Percentiles rank a stretch among this genome's conserved stretches.
Evolutionary conservation across 2,329 filamentous ascomycete species (phyloP).

Genomic region (Penicillium sp.): DNA sequence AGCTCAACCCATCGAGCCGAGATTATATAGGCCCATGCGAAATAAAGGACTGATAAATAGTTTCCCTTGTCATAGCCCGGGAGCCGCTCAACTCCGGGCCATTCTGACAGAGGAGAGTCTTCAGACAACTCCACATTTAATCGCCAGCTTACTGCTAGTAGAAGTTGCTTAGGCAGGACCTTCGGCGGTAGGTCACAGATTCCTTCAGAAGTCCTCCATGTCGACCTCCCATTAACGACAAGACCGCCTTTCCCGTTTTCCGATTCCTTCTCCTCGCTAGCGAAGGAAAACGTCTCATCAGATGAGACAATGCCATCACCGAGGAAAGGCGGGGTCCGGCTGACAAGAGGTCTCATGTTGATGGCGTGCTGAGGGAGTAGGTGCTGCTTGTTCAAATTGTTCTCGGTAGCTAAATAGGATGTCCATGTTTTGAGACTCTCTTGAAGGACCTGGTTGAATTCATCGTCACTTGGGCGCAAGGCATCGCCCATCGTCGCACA

Average conservation of each 20-base stretch:
- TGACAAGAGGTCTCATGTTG: slow-evolving; percentile 15
- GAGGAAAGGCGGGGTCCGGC: slow-evolving; percentile 18
- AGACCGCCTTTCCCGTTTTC: slow-evolving; percentile 4
- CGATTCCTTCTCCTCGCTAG: slow-evolving; percentile 17
- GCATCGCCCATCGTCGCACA: slow-evolving; percentile 13
- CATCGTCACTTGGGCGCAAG: slow-evolving; percentile 18
- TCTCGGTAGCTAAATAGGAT: slow-evolving; percentile 13
- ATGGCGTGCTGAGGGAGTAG: slow-evolving; percentile 14
- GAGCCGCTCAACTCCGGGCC: slow-evolving; percentile 19
- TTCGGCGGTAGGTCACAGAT: slow-evolving; percentile 14
- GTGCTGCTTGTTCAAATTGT: slow-evolving; percentile 10
- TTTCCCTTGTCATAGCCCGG: slow-evolving; percentile 21
- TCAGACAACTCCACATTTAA: not conserved
- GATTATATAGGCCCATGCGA: slow-evolving; percentile 28
- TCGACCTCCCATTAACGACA: slow-evolving; percentile 18
- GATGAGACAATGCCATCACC: slow-evolving; percentile 9
- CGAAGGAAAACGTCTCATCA: slow-evolving; percentile 14
- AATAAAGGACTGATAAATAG: slow-evolving; percentile 20
- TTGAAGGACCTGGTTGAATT: slow-evolving; percentile 15
- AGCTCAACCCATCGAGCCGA: slow-evolving; percentile 26
- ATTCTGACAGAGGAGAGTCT: slow-evolving; percentile 13
- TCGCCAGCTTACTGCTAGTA: not conserved
- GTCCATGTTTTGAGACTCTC: slow-evolving; percentile 19
- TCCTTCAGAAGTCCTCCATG: slow-evolving; percentile 19
- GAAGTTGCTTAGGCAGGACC: slow-evolving; percentile 16